These are phyloP conservation scores for Vigna unguiculata DNA, from an alignment of 306 rosid genomes.

Conservation along the genomic window DNA sequence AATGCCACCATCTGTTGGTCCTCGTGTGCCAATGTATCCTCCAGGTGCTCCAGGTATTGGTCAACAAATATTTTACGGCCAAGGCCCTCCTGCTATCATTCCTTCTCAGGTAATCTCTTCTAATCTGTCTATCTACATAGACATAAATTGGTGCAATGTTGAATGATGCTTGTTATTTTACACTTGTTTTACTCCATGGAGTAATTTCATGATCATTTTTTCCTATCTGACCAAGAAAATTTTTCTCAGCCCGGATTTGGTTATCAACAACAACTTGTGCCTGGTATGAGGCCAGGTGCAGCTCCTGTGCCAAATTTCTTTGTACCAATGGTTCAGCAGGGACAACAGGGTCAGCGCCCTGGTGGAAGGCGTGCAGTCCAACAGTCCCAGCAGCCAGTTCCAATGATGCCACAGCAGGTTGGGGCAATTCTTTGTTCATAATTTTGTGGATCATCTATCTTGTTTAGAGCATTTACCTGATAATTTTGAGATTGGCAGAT, in stretches of 20 bases:
- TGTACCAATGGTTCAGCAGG: conserved; percentile 97
- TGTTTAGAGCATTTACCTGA: conserved; percentile 30
- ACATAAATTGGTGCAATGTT: not conserved
- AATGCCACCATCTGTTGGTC: conserved; percentile 87
- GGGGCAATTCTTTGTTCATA: conserved; percentile 18
- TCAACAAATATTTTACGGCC: conserved; percentile 96
- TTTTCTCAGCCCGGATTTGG: conserved; percentile 91
- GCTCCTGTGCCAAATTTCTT: conserved; percentile 95
- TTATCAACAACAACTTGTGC: conserved; percentile 97
- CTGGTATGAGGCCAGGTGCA: conserved; percentile 99
- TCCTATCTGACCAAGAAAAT: conserved; percentile 12
- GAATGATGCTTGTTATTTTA: not conserved
- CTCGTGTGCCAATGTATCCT: conserved; percentile 97
- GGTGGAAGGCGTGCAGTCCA: conserved; percentile 95
- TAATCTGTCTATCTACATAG: not conserved
- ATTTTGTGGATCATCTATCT: not conserved
- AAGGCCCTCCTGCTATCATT: conserved; percentile 96
- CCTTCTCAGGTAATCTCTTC: conserved; percentile 85
- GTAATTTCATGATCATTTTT: conserved; percentile 32
- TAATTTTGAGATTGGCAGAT: conserved; percentile 57
- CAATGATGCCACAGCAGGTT: conserved; percentile 95
- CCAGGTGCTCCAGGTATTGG: conserved; percentile 98
- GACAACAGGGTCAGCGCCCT: conserved; percentile 94
- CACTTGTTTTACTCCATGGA: conserved; percentile 12
- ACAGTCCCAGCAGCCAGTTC: conserved; percentile 91